Base-by-base conservation (phyloP, 306 rosid species). In the Dalbergia cultrata region DNA sequence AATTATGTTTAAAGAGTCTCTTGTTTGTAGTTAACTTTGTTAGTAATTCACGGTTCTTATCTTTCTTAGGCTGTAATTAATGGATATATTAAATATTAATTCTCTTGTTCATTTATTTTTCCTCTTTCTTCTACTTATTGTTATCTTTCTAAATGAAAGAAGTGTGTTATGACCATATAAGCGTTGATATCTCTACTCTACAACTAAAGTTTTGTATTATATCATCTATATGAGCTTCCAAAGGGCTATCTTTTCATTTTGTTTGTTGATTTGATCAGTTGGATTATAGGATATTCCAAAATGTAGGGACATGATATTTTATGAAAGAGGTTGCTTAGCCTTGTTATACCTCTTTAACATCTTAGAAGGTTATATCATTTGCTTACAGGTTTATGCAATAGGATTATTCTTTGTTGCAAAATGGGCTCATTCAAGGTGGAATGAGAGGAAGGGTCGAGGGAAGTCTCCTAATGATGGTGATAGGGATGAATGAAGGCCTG, bases 361-460 rank as follows among this genome's bases (percentile, higher is more conserved):
- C 69, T 37, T 39, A 69, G 18, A 18, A 66, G 22, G 8, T 76
- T 75, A 41, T 63, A 64, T 21, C 14, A 22, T 81, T 59, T 50
- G 16, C 66, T 63, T 75, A 33, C 88, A 95, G 99, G 93, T 91
- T 73, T 93, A 89, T 62, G 97, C 96, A 39, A 65, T 95, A 3
- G 97, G 94, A 35, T 94, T 88, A 68, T 50, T 86, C 84, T 79
- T 93, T 39, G 72, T 95, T 64, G 79, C 87, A 67, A 84, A 77
- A 84, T 95, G 98, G 98, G 34, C 87, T 44, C 90, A 92, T 97
- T 95, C 92, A 72, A 90, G 90, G 86, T 95, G 97, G 97, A 90
- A 85, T 35, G 98, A 92, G 85, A 92, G 94, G 85, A 87, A 81
- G 85, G 86, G 54, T 5, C 73, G 56, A 64, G 91, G 91, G 63